Conservation (phyloP, 306 rosid species). For the Vigna angularis region DNA sequence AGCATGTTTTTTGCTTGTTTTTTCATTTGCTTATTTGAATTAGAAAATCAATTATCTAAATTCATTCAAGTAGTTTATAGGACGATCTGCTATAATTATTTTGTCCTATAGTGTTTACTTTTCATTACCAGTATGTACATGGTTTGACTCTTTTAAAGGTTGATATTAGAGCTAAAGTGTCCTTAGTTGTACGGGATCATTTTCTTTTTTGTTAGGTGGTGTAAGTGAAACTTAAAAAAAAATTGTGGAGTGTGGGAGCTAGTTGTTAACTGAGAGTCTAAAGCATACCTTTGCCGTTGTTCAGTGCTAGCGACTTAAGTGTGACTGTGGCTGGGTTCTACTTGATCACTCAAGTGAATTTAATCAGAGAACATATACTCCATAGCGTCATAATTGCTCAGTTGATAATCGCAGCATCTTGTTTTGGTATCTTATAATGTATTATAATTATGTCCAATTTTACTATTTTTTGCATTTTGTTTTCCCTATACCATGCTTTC, state of each 20-base stretch:
- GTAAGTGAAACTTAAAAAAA: not conserved
- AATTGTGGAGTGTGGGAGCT: not conserved
- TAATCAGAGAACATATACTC: not conserved
- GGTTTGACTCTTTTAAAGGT: not conserved
- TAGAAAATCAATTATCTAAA: conserved; percentile 16
- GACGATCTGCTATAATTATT: not conserved
- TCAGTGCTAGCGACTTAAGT: not conserved
- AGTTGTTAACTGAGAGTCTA: conserved; percentile 10
- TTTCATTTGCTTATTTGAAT: conserved; percentile 18
- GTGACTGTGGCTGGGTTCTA: conserved; percentile 1
- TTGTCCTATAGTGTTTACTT: not conserved
- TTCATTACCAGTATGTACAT: not conserved
- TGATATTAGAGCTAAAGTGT: conserved; percentile 1
- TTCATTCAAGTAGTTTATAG: not conserved
- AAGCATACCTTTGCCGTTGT: not conserved
- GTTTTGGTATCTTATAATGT: not conserved
- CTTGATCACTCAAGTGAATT: not conserved
- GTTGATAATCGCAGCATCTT: not conserved
- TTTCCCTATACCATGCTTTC: not conserved
- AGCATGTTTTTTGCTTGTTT: conserved; percentile 22
- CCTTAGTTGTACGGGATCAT: not conserved
- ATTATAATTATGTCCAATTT: conserved; percentile 1
- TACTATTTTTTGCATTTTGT: not conserved
- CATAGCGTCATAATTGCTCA: not conserved
- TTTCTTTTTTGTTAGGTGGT: not conserved